A percentile compares a stretch with the other conserved stretches of the same genome.
Evolutionary conservation across 2,329 filamentous ascomycete species (phyloP).

Genomic region (Plenodomus biglobosus): DNA sequence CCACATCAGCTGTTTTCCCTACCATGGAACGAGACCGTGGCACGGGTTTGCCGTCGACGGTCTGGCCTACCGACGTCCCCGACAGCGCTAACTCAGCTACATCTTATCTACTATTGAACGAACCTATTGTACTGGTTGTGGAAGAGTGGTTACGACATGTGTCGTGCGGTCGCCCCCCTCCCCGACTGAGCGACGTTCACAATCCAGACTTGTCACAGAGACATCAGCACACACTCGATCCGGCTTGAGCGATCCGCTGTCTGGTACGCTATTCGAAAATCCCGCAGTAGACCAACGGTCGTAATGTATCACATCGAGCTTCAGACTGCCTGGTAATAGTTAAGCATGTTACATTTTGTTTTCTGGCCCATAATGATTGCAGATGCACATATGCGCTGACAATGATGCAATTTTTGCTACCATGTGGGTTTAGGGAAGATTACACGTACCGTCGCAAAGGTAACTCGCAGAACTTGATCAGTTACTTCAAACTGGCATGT

Average conservation of each 20-base stretch:
- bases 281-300: conserved; percentile 21
- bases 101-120: conserved; percentile 3
- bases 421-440: neutral
- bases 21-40: conserved; percentile 22
- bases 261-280: conserved; percentile 19
- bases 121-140: conserved; percentile 2
- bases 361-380: neutral
- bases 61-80: conserved; percentile 5
- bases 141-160: conserved; percentile 2
- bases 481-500: neutral
- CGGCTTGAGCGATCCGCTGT: conserved; percentile 1
- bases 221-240: neutral
- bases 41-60: conserved; percentile 20
- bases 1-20: conserved; percentile 19
- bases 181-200: neutral
- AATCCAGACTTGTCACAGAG: neutral
- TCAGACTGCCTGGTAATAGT: conserved; percentile 2
- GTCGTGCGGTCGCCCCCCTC: neutral
- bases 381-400: neutral
- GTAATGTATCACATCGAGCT: conserved; percentile 3
- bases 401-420: neutral
- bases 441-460: neutral
- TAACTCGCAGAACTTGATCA: neutral
- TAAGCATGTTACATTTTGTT: conserved; percentile 1
- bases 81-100: neutral